Percentiles rank a stretch among this genome's conserved stretches.
phyloP scores from a whole-genome alignment of 164 flowering plant genomes.

The Vitis cinerea region DNA sequence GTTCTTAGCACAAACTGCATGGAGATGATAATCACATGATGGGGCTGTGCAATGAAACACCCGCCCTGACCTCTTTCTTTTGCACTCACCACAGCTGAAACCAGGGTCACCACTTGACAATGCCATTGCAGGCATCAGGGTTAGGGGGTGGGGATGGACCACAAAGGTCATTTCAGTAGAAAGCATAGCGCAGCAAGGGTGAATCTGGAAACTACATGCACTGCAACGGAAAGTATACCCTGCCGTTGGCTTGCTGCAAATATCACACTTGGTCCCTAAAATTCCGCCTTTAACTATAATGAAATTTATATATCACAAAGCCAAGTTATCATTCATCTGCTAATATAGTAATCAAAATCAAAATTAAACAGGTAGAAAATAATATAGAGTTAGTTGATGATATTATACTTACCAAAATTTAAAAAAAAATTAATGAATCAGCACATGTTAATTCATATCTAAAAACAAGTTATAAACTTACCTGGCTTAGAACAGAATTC shows the following conservation, averaged over 20 bases:
- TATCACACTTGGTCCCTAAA: constrained; percentile 52
- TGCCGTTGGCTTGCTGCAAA: constrained; percentile 56
- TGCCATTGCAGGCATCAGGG: constrained; percentile 28
- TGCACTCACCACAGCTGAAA: constrained; percentile 52
- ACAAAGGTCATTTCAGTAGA: constrained; percentile 37
- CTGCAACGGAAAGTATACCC: constrained; percentile 65
- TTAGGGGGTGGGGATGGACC: constrained; percentile 51
- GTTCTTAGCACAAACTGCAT: constrained; percentile 77
- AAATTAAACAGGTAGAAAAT: not conserved
- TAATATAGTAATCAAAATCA: not conserved
- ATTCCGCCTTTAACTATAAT: constrained; percentile 40
- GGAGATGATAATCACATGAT: constrained; percentile 61
- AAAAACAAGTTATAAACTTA: not conserved
- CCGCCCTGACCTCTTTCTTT: constrained; percentile 50
- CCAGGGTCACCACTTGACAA: constrained; percentile 11
- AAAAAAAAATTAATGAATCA: too few species aligned
- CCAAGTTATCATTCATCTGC: too few species aligned
- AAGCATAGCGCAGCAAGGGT: constrained; percentile 76
- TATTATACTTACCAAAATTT: too few species aligned
- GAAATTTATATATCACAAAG: not conserved
- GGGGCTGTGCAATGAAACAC: constrained; percentile 48
- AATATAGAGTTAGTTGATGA: not conserved
- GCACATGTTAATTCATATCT: too few species aligned
- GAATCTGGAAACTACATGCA: constrained; percentile 68
- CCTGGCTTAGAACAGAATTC: constrained; percentile 46